Base-by-base conservation (phyloP, 139 green algal species). In the Micromonas commoda region DNA sequence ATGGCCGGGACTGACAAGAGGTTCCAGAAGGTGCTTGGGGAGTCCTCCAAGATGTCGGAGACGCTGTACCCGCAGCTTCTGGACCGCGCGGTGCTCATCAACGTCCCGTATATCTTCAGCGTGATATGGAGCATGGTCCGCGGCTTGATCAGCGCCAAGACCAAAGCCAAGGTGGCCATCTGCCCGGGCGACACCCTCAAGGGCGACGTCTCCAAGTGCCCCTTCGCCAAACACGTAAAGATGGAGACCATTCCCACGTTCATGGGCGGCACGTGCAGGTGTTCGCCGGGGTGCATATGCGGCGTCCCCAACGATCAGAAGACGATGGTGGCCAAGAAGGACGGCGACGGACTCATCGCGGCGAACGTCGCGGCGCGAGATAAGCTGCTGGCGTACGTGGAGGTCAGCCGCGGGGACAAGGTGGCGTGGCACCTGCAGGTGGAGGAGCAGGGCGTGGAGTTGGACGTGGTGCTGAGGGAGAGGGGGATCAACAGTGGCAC, bases 71-170 rank as follows among this genome's bases (percentile, higher is more conserved):
- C 66, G 66, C 66, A 73, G 34, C 66, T 73, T 9, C 26, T 73
- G 29, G 66, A 31, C 23, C 66, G 66, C 66, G 24, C 28, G 21
- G 66, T 73, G 28, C 66, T 73, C 28, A 73, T 73, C 66, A 73
- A 73, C 66, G 34, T 73, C n/a, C 66, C 66, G 34, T 31, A 51
- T 19, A 6, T 73, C 20, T 60, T 52, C 66, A 73, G 34, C 66
- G 33, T 28, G 13, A 39, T 73, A 16, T 73, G 24, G 20, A 19
- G 23, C 13, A 19, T 51, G 23, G n/a, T 73, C 33, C 51, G 52
- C n/a, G 6, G 9, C 26, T 32, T 73, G 23, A 16, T 73, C 9
- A 60, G 33, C 66, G 28, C 24, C n/a, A 73, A 53, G 66, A 73
- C 29, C n/a, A 23, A 19, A 23, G 66, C 66, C 16, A 73, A 73